Percentiles rank a stretch among this genome's conserved stretches.
Evolutionary conservation across 768 basidiomycete species (phyloP).

Genomic region (Boletus insuetus): DNA sequence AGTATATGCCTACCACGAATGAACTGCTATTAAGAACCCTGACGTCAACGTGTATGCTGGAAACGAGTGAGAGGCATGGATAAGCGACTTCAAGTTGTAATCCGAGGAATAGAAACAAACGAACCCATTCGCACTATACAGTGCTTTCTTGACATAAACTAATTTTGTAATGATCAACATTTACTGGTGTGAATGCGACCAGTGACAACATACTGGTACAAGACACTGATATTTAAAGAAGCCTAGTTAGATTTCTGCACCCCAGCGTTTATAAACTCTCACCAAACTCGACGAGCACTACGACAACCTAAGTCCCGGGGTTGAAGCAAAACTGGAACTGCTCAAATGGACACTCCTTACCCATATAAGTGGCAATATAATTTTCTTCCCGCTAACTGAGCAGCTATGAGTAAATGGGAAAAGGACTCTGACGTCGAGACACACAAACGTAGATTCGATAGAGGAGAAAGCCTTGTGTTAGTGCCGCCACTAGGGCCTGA

Average conservation of each 20-base stretch:
- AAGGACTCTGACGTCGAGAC: not conserved
- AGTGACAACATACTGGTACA: not conserved
- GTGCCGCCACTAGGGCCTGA: not conserved
- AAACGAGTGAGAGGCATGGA: not conserved
- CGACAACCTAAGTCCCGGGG: not conserved
- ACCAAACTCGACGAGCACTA: slow-evolving; percentile 6
- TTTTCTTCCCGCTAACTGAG: not conserved
- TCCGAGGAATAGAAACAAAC: not conserved
- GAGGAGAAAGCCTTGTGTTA: not conserved
- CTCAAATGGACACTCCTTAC: not conserved
- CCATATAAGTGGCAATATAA: not conserved
- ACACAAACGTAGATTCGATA: not conserved
- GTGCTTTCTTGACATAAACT: not conserved
- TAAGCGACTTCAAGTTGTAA: not conserved
- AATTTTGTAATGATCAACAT: not conserved
- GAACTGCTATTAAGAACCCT: not conserved
- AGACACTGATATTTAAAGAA: not conserved
- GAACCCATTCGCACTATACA: not conserved
- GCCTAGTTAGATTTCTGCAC: not conserved
- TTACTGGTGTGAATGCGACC: not conserved
- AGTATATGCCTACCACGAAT: not conserved
- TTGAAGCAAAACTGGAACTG: not conserved
- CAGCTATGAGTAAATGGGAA: not conserved
- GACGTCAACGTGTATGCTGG: not conserved
- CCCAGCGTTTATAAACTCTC: not conserved